A percentile compares a stretch with the other conserved stretches of the same genome.
phyloP scores from a whole-genome alignment of 192 early-diverging fungal genomes.

The Ambispora gerdemannii region DNA sequence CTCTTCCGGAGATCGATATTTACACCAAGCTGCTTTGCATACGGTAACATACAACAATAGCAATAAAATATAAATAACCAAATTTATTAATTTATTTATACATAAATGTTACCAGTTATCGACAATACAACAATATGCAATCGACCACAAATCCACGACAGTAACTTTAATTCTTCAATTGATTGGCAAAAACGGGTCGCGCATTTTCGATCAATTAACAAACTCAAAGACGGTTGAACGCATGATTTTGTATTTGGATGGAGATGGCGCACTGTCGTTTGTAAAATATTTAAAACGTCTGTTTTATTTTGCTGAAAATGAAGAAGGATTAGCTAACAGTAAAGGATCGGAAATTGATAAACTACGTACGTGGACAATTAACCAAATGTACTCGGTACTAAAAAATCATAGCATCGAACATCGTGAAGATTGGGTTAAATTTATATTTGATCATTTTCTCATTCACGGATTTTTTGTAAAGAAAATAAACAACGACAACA shows the following conservation, averaged over 20 bases:
- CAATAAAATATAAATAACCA: not conserved
- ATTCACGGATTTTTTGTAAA: slow-evolving; percentile 72
- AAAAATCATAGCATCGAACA: slow-evolving; percentile 71
- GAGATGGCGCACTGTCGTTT: slow-evolving; percentile 65
- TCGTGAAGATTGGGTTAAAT: slow-evolving; percentile 66
- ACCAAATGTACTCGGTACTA: slow-evolving; percentile 78
- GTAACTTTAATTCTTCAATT: slow-evolving; percentile 79
- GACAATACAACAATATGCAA: slow-evolving; percentile 54
- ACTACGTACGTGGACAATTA: slow-evolving; percentile 74
- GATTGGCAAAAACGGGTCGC: slow-evolving; percentile 69
- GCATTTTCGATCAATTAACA: slow-evolving; percentile 65
- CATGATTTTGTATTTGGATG: slow-evolving; percentile 69
- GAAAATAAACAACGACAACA: slow-evolving; percentile 38
- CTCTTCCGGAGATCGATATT: slow-evolving; percentile 64
- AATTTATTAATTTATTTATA: slow-evolving; percentile 23
- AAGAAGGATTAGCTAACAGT: no score
- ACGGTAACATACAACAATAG: slow-evolving; percentile 44
- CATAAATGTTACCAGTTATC: slow-evolving; percentile 37
- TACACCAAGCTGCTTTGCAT: slow-evolving; percentile 77
- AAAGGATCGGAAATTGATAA: slow-evolving; percentile 37
- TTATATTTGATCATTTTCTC: slow-evolving; percentile 65
- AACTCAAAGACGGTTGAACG: slow-evolving; percentile 77
- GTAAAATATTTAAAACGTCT: slow-evolving; percentile 65
- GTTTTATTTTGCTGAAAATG: no score
- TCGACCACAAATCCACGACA: slow-evolving; percentile 65